Evolutionary conservation across 768 basidiomycete species (phyloP).

Genomic region (Termitomyces sp.): DNA sequence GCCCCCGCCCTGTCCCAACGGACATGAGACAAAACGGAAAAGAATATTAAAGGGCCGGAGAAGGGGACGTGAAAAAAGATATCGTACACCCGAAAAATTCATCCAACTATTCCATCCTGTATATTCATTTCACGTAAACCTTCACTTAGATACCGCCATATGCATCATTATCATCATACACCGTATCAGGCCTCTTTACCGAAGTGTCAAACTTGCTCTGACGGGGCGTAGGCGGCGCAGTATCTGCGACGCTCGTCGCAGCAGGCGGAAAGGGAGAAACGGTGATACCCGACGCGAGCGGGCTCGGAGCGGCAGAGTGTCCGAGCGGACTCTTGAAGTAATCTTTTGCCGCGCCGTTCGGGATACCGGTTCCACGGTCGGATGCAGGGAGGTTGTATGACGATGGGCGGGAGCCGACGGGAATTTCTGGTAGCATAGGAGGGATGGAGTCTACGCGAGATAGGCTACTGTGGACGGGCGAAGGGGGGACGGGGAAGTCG

Average conservation of each 20-base stretch:
- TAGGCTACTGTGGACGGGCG: constrained; percentile 30
- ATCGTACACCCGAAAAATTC: constrained; percentile 5
- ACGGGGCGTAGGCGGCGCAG: constrained; percentile 8
- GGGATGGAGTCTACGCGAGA: constrained; percentile 48
- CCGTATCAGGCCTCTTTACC: constrained; percentile 19
- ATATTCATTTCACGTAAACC: neutral
- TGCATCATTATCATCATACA: constrained; percentile 22
- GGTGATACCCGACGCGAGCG: constrained; percentile 33
- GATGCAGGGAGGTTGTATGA: constrained; percentile 15
- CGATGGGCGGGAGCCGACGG: constrained; percentile 34
- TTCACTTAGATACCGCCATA: constrained; percentile 20
- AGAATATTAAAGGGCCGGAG: neutral
- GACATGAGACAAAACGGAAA: neutral
- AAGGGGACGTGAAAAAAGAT: neutral
- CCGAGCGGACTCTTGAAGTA: constrained; percentile 20
- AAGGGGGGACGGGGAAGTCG: constrained; percentile 38
- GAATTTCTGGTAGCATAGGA: constrained; percentile 53
- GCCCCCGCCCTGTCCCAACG: neutral
- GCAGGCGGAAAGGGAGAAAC: constrained; percentile 14
- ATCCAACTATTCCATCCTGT: neutral
- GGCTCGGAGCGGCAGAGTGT: constrained; percentile 34
- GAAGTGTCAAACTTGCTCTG: constrained; percentile 3
- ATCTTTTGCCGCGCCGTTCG: constrained; percentile 10
- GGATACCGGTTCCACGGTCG: constrained; percentile 12
- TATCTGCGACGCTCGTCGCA: constrained; percentile 7